phyloP scores from a whole-genome alignment of 495 filamentous ascomycete species.

The Annulohypoxylon maeteangense region DNA sequence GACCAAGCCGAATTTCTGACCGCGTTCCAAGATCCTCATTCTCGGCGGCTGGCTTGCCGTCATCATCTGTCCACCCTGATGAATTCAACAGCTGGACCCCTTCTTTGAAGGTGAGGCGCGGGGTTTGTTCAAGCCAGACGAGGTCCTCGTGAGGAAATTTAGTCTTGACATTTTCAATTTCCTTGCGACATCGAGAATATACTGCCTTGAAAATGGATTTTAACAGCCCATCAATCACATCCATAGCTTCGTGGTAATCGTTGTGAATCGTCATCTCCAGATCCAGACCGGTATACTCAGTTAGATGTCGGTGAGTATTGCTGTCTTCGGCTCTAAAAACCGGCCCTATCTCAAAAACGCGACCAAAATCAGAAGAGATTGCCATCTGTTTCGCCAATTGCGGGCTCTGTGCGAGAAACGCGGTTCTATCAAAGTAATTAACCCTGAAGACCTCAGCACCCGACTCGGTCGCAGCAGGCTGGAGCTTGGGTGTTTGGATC shows the following conservation, averaged over 20 bases:
- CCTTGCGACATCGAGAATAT: slow-evolving; percentile 71
- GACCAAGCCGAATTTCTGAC: slow-evolving; percentile 86
- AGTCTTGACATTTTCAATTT: slow-evolving; percentile 73
- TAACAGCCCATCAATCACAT: slow-evolving; percentile 82
- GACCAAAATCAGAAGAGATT: slow-evolving; percentile 90
- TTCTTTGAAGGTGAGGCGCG: slow-evolving; percentile 81
- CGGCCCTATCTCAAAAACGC: slow-evolving; percentile 90
- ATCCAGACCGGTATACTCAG: slow-evolving; percentile 95
- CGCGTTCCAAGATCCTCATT: slow-evolving; percentile 84
- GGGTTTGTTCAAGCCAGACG: slow-evolving; percentile 82
- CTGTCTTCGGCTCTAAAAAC: slow-evolving; percentile 99
- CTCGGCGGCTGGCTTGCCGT: slow-evolving; percentile 72
- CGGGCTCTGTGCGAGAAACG: slow-evolving; percentile 91
- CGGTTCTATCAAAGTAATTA: slow-evolving; percentile 90
- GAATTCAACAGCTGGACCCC: slow-evolving; percentile 83
- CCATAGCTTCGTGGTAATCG: slow-evolving; percentile 91
- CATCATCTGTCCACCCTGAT: slow-evolving; percentile 80
- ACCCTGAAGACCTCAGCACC: slow-evolving; percentile 94
- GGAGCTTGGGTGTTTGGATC: slow-evolving; percentile 93
- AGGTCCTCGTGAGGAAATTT: slow-evolving; percentile 70
- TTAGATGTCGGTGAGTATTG: slow-evolving; percentile 95
- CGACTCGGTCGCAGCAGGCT: slow-evolving; percentile 89
- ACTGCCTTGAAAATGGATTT: slow-evolving; percentile 87
- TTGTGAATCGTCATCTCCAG: slow-evolving; percentile 90
- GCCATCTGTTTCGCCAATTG: slow-evolving; percentile 96